Evolutionary conservation across 305 asterid genomes (phyloP).

Genomic region (Fraxinus dipetala): DNA sequence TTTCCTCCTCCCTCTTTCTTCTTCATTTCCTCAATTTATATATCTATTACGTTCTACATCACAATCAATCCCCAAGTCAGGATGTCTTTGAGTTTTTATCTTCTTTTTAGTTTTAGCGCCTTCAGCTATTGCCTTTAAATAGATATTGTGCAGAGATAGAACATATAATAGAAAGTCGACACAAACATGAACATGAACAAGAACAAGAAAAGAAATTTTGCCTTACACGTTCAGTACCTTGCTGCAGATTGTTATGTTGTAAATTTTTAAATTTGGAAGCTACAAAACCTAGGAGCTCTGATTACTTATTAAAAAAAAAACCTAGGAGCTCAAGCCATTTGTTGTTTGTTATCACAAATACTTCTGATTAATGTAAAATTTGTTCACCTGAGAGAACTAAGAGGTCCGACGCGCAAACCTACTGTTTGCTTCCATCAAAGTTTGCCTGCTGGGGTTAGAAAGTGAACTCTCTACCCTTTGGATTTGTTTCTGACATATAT

Average conservation of each 20-base stretch:
- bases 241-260: not conserved
- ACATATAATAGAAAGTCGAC: not conserved
- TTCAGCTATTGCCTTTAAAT: not conserved
- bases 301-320: not conserved
- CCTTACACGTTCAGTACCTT: not conserved
- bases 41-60: not conserved
- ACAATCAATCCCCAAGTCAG: not conserved
- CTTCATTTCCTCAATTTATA: not conserved
- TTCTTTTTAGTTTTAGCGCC: not conserved
- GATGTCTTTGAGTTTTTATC: not conserved
- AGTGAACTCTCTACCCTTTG: not conserved
- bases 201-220: not conserved
- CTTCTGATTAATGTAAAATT: not conserved
- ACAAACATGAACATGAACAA: not conserved
- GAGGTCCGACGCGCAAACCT: not conserved
- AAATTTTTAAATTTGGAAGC: not conserved
- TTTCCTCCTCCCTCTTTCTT: not conserved
- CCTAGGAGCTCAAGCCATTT: not conserved
- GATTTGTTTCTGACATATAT: not conserved
- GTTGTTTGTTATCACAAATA: not conserved
- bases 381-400: not conserved
- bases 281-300: not conserved
- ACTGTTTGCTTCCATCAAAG: not conserved
- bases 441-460: not conserved
- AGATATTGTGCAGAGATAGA: not conserved